Evolutionary conservation across 2,329 filamentous ascomycete species (phyloP).

Genomic region (Fusarium torreyae): DNA sequence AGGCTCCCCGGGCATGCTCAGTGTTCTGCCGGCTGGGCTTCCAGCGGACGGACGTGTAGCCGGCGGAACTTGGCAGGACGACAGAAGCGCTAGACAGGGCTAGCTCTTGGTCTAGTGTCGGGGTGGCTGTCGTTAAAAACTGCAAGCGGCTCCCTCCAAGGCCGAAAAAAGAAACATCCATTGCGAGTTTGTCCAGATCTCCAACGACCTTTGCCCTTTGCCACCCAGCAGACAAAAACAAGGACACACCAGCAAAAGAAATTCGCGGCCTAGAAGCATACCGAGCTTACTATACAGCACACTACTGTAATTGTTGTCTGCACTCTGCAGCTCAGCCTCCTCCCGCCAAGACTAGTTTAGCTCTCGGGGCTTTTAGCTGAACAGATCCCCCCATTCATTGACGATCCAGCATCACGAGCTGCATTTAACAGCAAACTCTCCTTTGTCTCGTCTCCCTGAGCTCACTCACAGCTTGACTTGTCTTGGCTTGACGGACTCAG

Average conservation of each 20-base stretch:
- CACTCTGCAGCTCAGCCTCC: slow-evolving; percentile 42
- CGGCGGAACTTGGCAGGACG: slow-evolving; percentile 39
- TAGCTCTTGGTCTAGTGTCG: slow-evolving; percentile 28
- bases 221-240: slow-evolving; percentile 35
- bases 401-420: slow-evolving; percentile 24
- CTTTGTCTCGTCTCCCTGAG: slow-evolving; percentile 14
- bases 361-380: slow-evolving; percentile 35
- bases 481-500: slow-evolving; percentile 36
- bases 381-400: slow-evolving; percentile 21
- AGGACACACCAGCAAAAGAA: slow-evolving; percentile 18
- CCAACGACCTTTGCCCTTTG: slow-evolving; percentile 30
- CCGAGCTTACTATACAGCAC: slow-evolving; percentile 13
- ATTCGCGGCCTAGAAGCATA: not conserved
- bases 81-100: slow-evolving; percentile 32
- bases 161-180: slow-evolving; percentile 46
- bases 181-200: slow-evolving; percentile 31
- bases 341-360: slow-evolving; percentile 36
- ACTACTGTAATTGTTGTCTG: slow-evolving; percentile 24
- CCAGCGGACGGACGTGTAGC: slow-evolving; percentile 18
- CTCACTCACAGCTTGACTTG: slow-evolving; percentile 15
- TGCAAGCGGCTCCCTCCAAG: slow-evolving; percentile 42
- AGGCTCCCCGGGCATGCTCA: slow-evolving; percentile 27
- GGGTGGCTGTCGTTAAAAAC: slow-evolving; percentile 44
- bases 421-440: slow-evolving; percentile 41
- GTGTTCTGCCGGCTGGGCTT: slow-evolving; percentile 13